A percentile compares a stretch with the other conserved stretches of the same genome.
Conservation (phyloP, 2,329 filamentous ascomycete genomes). For the Fusarium aywerte region DNA sequence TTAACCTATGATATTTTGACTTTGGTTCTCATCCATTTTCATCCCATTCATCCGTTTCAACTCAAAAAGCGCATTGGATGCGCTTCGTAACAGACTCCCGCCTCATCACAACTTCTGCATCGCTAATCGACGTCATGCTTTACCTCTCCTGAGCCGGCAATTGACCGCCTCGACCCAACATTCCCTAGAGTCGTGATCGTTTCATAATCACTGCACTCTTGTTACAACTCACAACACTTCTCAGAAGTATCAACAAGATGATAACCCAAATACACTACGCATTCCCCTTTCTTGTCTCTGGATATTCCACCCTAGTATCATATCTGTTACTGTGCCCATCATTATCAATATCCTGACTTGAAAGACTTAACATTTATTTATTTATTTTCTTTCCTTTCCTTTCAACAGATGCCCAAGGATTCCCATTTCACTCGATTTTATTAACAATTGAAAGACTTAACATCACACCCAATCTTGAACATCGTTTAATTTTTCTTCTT, state of each 20-base stretch:
- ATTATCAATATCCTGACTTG: constrained; percentile 36
- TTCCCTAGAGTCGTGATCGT: constrained; percentile 37
- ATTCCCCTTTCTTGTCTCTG: constrained; percentile 27
- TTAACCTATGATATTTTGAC: background rate
- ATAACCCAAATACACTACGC: constrained; percentile 38
- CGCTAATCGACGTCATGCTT: constrained; percentile 37
- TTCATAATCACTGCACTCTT: constrained; percentile 24
- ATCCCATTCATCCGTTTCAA: background rate
- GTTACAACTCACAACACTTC: constrained; percentile 10
- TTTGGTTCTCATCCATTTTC: constrained; percentile 14
- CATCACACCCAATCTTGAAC: background rate
- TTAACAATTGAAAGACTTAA: too few species aligned
- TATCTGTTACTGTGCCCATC: constrained; percentile 20
- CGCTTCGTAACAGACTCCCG: too few species aligned
- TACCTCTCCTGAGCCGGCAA: constrained; percentile 35
- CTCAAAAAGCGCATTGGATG: too few species aligned
- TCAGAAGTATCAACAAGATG: constrained; percentile 40
- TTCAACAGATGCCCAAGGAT: too few species aligned
- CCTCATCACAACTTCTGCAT: background rate
- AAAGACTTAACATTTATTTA: too few species aligned
- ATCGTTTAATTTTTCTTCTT: background rate
- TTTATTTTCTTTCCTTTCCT: too few species aligned
- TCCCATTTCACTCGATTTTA: too few species aligned
- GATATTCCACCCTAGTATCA: constrained; percentile 18
- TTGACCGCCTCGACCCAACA: constrained; percentile 29